These are phyloP conservation scores for Fusarium keratoplasticum DNA, from an alignment of 2,329 filamentous ascomycete genomes.

Conservation along the genomic window DNA sequence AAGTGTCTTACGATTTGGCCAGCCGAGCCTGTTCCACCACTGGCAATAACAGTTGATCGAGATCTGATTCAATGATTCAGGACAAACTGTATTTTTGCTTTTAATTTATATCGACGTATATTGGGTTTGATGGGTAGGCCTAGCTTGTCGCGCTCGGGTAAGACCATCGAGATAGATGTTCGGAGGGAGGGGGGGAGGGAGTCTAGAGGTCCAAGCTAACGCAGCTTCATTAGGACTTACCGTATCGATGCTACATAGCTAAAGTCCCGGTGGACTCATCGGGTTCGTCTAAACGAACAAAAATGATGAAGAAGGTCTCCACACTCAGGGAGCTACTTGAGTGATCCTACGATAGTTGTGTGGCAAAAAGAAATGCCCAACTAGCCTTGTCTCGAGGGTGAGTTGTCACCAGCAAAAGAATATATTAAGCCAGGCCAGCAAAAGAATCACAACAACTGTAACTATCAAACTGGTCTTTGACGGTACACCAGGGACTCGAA, in stretches of 20 bases:
- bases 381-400: neutral
- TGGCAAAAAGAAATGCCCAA: neutral
- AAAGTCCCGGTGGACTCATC: neutral
- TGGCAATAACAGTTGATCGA: too few species aligned
- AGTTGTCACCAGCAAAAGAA: neutral
- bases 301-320: neutral
- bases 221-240: neutral
- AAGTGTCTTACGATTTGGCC: neutral
- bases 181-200: neutral
- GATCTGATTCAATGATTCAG: neutral
- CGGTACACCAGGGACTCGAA: conserved; percentile 55
- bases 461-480: neutral
- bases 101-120: neutral
- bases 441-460: neutral
- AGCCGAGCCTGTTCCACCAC: neutral
- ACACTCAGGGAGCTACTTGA: neutral
- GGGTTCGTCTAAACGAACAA: neutral
- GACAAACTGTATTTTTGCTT: neutral
- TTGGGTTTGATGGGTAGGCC: neutral
- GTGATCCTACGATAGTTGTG: rapidly evolving
- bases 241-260: neutral
- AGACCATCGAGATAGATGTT: neutral
- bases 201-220: neutral
- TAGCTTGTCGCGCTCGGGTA: neutral
- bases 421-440: rapidly evolving